phyloP scores from a whole-genome alignment of 176 grass and related monocot species.

The Eragrostis curvula region DNA sequence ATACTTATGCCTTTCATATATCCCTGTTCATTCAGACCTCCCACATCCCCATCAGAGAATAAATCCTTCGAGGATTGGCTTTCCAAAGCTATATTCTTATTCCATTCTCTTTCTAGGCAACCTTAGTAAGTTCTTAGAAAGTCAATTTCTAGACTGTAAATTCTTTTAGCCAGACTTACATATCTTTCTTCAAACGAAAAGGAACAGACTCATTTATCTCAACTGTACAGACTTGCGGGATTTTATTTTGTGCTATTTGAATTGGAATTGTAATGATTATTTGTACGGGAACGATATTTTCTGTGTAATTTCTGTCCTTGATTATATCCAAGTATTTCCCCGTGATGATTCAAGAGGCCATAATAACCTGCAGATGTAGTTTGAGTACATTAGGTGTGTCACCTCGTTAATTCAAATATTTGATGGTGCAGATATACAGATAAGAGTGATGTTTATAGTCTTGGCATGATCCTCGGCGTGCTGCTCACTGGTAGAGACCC shows the following conservation, averaged over 20 bases:
- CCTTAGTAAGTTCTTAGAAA: neutral
- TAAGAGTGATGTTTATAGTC: conserved; percentile 93
- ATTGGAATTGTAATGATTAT: neutral
- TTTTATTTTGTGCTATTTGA: conserved; percentile 1
- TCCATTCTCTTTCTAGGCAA: conserved; percentile 19
- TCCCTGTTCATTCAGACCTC: conserved; percentile 31
- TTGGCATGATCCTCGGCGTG: conserved; percentile 80
- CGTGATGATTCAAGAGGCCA: neutral
- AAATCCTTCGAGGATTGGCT: conserved; percentile 38
- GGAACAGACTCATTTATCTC: neutral
- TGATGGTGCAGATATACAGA: conserved; percentile 79
- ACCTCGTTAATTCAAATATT: neutral
- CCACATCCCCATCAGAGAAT: conserved; percentile 50
- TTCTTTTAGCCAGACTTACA: neutral
- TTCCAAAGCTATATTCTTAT: conserved; percentile 53
- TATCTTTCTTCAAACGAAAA: neutral
- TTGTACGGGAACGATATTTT: neutral
- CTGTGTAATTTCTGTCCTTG: neutral
- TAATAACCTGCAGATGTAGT: neutral
- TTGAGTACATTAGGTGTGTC: neutral
- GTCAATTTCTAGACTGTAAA: neutral
- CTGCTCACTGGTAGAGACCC: conserved; percentile 85
- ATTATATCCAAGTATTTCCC: neutral
- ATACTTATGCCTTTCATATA: conserved; percentile 49
- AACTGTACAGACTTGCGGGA: neutral